phyloP scores from a whole-genome alignment of 139 green algal genomes.

The Asterochloris erici region DNA sequence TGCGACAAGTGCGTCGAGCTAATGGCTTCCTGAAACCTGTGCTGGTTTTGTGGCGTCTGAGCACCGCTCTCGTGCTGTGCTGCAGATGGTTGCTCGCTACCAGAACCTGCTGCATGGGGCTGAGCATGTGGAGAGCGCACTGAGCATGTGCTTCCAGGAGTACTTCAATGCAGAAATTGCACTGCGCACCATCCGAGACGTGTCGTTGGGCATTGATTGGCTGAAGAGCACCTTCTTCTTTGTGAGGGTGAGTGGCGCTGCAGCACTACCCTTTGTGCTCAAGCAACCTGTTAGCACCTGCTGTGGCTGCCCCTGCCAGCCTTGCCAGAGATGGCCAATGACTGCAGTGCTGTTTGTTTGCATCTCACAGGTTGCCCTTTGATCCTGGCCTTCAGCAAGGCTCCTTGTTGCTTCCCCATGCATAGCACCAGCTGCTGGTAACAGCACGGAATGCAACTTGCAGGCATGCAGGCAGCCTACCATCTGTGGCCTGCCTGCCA shows the following conservation, averaged over 20 bases:
- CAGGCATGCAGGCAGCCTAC: constrained; percentile 30
- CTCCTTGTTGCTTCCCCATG: too few species aligned
- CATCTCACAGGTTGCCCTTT: neutral
- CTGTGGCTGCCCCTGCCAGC: neutral
- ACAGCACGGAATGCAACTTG: neutral
- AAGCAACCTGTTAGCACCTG: neutral
- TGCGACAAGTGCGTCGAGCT: too few species aligned
- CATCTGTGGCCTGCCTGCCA: constrained; percentile 32
- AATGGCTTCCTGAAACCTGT: too few species aligned
- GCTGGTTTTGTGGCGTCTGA: too few species aligned
- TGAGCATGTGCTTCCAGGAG: constrained; percentile 61
- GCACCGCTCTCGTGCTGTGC: neutral
- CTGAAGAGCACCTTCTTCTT: constrained; percentile 82
- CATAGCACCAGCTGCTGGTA: too few species aligned
- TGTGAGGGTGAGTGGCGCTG: constrained; percentile 45
- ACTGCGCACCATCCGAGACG: constrained; percentile 63
- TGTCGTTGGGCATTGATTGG: constrained; percentile 64
- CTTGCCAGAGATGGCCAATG: neutral
- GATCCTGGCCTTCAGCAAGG: neutral
- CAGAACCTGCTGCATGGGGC: constrained; percentile 43
- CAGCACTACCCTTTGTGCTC: neutral
- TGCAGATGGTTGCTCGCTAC: constrained; percentile 47
- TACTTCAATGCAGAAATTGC: constrained; percentile 78
- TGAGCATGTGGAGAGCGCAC: constrained; percentile 63
- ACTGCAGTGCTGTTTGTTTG: neutral